Percentiles rank a stretch among this genome's conserved stretches.
These are phyloP conservation scores for Diaporthe amygdali DNA, from an alignment of 2,329 filamentous ascomycete species.

Conservation along the genomic window DNA sequence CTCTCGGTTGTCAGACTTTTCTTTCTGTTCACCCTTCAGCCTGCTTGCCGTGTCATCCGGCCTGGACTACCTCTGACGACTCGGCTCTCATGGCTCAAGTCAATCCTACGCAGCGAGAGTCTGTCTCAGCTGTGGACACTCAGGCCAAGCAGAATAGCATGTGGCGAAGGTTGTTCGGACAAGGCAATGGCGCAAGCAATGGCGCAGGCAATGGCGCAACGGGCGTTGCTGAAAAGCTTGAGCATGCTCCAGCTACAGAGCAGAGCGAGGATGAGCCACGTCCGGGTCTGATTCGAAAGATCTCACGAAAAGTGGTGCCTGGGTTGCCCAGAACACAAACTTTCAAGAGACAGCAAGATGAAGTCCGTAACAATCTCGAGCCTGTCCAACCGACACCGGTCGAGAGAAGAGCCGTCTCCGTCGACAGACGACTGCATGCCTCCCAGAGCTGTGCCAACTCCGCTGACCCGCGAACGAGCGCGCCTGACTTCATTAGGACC, in stretches of 20 bases:
- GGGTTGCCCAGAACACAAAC: constrained; percentile 78
- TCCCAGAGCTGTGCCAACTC: constrained; percentile 41
- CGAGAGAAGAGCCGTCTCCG: constrained; percentile 75
- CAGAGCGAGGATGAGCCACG: constrained; percentile 35
- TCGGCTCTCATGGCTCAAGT: constrained; percentile 34
- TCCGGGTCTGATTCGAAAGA: constrained; percentile 46
- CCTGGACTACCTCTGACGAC: background rate
- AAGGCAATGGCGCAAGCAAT: constrained; percentile 30
- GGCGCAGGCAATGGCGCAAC: constrained; percentile 30
- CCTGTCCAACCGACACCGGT: constrained; percentile 66
- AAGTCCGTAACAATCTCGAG: constrained; percentile 75
- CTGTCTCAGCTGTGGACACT: constrained; percentile 26
- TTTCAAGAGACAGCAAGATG: constrained; percentile 83
- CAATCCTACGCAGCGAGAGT: constrained; percentile 26
- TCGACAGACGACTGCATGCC: constrained; percentile 55
- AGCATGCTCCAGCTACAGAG: constrained; percentile 32
- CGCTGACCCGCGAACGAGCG: constrained; percentile 52
- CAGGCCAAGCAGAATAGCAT: constrained; percentile 29
- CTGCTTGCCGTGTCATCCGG: background rate
- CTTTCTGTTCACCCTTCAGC: background rate
- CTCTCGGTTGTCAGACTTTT: background rate
- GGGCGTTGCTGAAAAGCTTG: constrained; percentile 29
- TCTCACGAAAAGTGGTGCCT: constrained; percentile 71
- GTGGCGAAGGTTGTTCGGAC: constrained; percentile 33
- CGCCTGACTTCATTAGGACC: constrained; percentile 48